Percentiles rank a stretch among this genome's conserved stretches.
These are phyloP conservation scores for Exophiala aquamarina DNA, from an alignment of 2,329 filamentous ascomycete genomes.

Conservation along the genomic window DNA sequence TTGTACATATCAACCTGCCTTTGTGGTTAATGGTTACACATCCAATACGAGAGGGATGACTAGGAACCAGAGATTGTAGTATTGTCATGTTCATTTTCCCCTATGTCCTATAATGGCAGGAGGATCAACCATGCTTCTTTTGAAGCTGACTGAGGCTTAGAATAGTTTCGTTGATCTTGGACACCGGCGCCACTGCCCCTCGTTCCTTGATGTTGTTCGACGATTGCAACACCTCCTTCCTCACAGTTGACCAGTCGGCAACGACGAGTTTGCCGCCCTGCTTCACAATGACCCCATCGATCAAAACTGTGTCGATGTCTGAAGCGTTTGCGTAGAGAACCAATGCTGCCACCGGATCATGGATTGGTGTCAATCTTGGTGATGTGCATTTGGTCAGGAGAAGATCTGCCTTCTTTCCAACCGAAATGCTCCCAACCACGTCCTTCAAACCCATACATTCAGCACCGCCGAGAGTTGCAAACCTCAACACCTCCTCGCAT, in stretches of 20 bases:
- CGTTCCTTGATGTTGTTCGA: not conserved
- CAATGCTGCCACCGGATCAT: constrained; percentile 33
- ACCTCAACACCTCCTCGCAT: constrained; percentile 29
- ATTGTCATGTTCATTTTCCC: too few relatives aligned
- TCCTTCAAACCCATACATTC: constrained; percentile 30
- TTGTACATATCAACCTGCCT: too few relatives aligned
- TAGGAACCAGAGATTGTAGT: too few relatives aligned
- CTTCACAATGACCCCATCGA: constrained; percentile 31
- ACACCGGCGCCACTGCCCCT: not conserved
- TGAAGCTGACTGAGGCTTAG: too few relatives aligned
- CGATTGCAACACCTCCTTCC: not conserved
- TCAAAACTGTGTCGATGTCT: constrained; percentile 33
- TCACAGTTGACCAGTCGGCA: constrained; percentile 14
- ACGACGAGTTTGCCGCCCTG: constrained; percentile 14
- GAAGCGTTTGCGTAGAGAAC: constrained; percentile 31
- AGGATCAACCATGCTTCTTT: too few relatives aligned
- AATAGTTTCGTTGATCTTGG: too few relatives aligned
- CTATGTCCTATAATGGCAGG: too few relatives aligned
- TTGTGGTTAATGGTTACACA: too few relatives aligned
- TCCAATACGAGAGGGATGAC: too few relatives aligned
- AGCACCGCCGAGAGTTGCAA: constrained; percentile 35
- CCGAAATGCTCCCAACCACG: constrained; percentile 30
- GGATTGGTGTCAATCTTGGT: constrained; percentile 31
- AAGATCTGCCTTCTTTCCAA: constrained; percentile 33
- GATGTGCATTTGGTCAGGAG: constrained; percentile 31